phyloP scores from a whole-genome alignment of 257 asterid genomes.

The Plantago ovata region DNA sequence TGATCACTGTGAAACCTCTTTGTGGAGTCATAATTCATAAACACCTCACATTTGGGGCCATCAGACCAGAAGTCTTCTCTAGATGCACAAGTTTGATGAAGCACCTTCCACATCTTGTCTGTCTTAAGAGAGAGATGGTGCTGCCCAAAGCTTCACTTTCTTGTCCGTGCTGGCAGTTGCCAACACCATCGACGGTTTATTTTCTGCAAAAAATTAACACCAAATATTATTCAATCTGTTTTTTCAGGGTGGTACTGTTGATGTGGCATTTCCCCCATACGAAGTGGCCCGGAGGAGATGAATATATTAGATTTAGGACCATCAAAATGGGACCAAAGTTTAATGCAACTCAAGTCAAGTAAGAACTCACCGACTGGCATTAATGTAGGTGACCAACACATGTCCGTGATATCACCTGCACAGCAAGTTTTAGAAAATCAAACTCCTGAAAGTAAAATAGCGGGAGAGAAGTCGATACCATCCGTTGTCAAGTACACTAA shows the following conservation, averaged over 20 bases:
- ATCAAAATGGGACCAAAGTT: no score
- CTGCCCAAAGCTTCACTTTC: constrained; percentile 93
- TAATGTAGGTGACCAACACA: constrained; percentile 79
- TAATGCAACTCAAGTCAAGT: neutral
- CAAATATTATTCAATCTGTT: neutral
- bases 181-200: constrained; percentile 37
- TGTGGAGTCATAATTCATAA: neutral
- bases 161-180: constrained; percentile 85
- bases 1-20: no score
- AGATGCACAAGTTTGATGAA: neutral
- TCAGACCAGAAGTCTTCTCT: constrained; percentile 12
- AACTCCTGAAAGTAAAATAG: constrained; percentile 16
- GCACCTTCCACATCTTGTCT: neutral
- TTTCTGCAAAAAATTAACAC: constrained; percentile 40
- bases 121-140: constrained; percentile 45
- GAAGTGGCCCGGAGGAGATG: no score
- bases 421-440: constrained; percentile 17
- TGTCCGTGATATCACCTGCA: constrained; percentile 82
- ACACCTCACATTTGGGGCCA: neutral
- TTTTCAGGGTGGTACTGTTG: neutral
- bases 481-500: no score
- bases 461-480: no score
- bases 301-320: no score
- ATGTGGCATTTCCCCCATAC: no score
- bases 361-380: constrained; percentile 50